Percentiles rank a stretch among this genome's conserved stretches.
Conservation (phyloP, 495 filamentous ascomycete genomes). For the Cenococcum geophilum region DNA sequence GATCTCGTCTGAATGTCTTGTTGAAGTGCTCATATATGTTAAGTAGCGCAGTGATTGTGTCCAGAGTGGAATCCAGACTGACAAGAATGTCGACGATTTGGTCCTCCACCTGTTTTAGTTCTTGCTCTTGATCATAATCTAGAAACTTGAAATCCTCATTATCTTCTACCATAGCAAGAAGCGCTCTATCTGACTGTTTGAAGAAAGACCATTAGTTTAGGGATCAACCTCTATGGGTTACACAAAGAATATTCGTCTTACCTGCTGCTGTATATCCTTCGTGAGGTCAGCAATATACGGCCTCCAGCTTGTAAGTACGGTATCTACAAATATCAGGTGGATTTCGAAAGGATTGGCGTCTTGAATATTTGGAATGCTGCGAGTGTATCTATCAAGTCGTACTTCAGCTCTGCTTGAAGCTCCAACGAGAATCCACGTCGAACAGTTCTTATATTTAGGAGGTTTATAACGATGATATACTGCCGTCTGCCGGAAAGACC, state of each 20-base stretch:
- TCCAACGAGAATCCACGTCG: too few relatives aligned
- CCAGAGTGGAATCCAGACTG: constrained; percentile 13
- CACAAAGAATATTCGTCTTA: not conserved
- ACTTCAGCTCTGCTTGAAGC: constrained; percentile 12
- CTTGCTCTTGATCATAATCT: constrained; percentile 13
- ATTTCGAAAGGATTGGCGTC: constrained; percentile 16
- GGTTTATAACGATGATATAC: constrained; percentile 21
- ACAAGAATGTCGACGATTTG: constrained; percentile 15
- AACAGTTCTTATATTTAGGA: not conserved
- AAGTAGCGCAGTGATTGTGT: constrained; percentile 10
- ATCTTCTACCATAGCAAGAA: constrained; percentile 15
- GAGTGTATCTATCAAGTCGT: constrained; percentile 10
- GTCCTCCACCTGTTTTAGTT: constrained; percentile 17
- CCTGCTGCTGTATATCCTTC: constrained; percentile 5
- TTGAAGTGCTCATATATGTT: constrained; percentile 18
- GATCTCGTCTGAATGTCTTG: not conserved
- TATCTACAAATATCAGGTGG: constrained; percentile 19
- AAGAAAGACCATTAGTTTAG: not conserved
- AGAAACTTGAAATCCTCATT: constrained; percentile 15
- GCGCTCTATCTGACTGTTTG: constrained; percentile 13
- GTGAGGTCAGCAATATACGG: too few relatives aligned
- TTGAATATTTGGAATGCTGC: constrained; percentile 11
- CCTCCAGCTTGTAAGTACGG: constrained; percentile 4
- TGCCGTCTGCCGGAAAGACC: constrained; percentile 19
- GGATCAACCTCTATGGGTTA: too few relatives aligned